These are phyloP conservation scores for Fraxinus platypoda DNA, from an alignment of 305 asterid genomes.

Conservation along the genomic window DNA sequence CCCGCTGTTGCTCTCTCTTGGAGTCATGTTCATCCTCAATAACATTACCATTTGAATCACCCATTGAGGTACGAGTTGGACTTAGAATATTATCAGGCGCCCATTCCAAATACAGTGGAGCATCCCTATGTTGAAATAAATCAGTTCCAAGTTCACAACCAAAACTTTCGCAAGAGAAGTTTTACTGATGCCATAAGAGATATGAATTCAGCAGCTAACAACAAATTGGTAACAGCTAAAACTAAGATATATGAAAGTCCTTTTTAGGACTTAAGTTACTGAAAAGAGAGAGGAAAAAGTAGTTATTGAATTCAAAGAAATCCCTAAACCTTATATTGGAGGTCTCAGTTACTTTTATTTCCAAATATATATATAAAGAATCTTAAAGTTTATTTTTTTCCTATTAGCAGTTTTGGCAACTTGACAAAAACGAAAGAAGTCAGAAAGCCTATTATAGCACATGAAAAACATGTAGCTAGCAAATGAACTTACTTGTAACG, in stretches of 20 bases:
- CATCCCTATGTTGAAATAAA: slow-evolving; percentile 55
- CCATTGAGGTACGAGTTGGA: slow-evolving; percentile 30
- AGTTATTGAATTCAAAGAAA: neutral
- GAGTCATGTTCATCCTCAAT: slow-evolving; percentile 49
- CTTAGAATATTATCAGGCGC: slow-evolving; percentile 81
- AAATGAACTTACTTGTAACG: slow-evolving; percentile 74
- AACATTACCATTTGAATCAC: slow-evolving; percentile 19
- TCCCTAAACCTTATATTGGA: neutral
- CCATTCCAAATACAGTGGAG: slow-evolving; percentile 95
- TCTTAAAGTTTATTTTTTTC: too few relatives aligned
- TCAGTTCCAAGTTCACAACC: slow-evolving; percentile 20
- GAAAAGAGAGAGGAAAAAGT: neutral
- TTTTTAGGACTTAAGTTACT: neutral
- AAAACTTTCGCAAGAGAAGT: neutral
- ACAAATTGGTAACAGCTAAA: neutral
- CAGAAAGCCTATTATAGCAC: too few relatives aligned
- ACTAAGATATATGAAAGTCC: neutral
- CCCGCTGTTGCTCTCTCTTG: slow-evolving; percentile 60
- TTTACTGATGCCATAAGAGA: neutral
- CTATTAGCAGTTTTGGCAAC: too few relatives aligned
- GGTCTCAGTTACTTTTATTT: neutral
- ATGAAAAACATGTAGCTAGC: too few relatives aligned
- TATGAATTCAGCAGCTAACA: neutral
- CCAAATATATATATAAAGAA: neutral
- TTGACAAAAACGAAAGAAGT: too few relatives aligned